phyloP scores from a whole-genome alignment of 1,284 basidiomycete genomes.

The Cryptococcus hybrid region DNA sequence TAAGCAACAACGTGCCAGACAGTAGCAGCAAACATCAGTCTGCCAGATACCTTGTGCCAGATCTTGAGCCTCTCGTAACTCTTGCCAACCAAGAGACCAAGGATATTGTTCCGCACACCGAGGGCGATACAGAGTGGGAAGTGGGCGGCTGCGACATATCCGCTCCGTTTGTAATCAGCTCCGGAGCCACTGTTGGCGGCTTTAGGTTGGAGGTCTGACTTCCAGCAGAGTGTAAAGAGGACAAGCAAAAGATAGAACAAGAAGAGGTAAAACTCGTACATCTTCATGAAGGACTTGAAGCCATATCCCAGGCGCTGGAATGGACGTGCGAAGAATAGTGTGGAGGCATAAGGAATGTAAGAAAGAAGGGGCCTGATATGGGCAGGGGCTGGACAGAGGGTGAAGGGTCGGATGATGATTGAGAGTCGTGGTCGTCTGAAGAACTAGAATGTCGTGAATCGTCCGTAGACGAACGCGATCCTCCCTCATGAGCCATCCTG shows the following conservation, averaged over 20 bases:
- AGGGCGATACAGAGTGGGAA: constrained; percentile 45
- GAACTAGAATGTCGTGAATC: constrained; percentile 2
- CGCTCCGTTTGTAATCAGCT: constrained; percentile 38
- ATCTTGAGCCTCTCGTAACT: constrained; percentile 77
- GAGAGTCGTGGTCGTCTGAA: constrained; percentile 3
- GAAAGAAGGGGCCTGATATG: constrained; percentile 29
- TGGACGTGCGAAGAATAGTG: constrained; percentile 27
- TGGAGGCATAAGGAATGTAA: constrained; percentile 28
- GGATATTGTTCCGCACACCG: constrained; percentile 45
- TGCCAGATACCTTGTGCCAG: constrained; percentile 72
- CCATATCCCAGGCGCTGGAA: constrained; percentile 24
- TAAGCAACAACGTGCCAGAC: constrained; percentile 54
- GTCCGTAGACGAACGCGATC: constrained; percentile 2
- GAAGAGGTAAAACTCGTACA: constrained; percentile 32
- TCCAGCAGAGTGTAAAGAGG: constrained; percentile 33
- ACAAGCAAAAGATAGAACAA: constrained; percentile 31
- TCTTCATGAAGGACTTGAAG: constrained; percentile 28
- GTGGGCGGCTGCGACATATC: constrained; percentile 41
- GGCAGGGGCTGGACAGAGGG: constrained; percentile 28
- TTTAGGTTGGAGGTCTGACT: constrained; percentile 22
- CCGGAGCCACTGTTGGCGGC: constrained; percentile 28
- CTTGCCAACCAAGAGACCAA: constrained; percentile 56
- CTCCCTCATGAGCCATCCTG: background rate
- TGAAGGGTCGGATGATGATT: background rate
- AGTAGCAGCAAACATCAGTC: constrained; percentile 63